A percentile compares a stretch with the other conserved stretches of the same genome.
phyloP scores from a whole-genome alignment of 2,329 filamentous ascomycete species.

The Apiospora rasikravindrae region DNA sequence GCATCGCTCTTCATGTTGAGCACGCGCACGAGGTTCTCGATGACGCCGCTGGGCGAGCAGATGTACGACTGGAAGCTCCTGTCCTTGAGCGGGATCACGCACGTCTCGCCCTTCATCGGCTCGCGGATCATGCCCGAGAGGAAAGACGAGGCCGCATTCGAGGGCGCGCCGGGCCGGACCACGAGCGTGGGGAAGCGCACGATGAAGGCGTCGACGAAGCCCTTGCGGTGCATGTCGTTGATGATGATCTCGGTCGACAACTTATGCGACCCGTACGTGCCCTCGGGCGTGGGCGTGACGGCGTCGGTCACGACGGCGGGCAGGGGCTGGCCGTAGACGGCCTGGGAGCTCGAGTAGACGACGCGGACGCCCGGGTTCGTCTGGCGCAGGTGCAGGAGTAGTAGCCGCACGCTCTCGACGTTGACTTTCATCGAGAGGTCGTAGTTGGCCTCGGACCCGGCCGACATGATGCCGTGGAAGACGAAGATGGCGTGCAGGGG shows the following conservation, averaged over 20 bases:
- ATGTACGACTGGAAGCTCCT: slow-evolving; percentile 58
- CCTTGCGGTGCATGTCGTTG: slow-evolving; percentile 66
- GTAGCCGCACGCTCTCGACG: slow-evolving; percentile 60
- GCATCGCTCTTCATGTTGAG: slow-evolving; percentile 44
- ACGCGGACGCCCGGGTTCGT: slow-evolving; percentile 60
- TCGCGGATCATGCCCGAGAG: slow-evolving; percentile 69
- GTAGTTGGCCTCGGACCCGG: slow-evolving; percentile 48
- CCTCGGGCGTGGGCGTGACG: slow-evolving; percentile 62
- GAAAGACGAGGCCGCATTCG: slow-evolving; percentile 67
- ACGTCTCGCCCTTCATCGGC: slow-evolving; percentile 60
- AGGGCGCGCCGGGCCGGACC: slow-evolving; percentile 64
- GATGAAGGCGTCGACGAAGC: slow-evolving; percentile 61
- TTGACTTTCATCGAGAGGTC: slow-evolving; percentile 44
- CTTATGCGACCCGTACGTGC: slow-evolving; percentile 68
- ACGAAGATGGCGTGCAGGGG: slow-evolving; percentile 60
- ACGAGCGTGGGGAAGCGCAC: slow-evolving; percentile 67
- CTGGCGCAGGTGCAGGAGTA: slow-evolving; percentile 55
- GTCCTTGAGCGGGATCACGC: slow-evolving; percentile 57
- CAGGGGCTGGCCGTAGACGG: slow-evolving; percentile 65
- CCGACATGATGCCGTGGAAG: slow-evolving; percentile 72
- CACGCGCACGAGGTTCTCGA: slow-evolving; percentile 58
- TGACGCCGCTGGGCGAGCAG: slow-evolving; percentile 57
- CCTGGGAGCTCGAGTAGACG: slow-evolving; percentile 66
- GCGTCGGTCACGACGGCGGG: slow-evolving; percentile 56
- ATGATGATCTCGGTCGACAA: slow-evolving; percentile 65